Evolutionary conservation across 2,329 filamentous ascomycete species (phyloP).

Genomic region (Pestalotiopsis sp.): DNA sequence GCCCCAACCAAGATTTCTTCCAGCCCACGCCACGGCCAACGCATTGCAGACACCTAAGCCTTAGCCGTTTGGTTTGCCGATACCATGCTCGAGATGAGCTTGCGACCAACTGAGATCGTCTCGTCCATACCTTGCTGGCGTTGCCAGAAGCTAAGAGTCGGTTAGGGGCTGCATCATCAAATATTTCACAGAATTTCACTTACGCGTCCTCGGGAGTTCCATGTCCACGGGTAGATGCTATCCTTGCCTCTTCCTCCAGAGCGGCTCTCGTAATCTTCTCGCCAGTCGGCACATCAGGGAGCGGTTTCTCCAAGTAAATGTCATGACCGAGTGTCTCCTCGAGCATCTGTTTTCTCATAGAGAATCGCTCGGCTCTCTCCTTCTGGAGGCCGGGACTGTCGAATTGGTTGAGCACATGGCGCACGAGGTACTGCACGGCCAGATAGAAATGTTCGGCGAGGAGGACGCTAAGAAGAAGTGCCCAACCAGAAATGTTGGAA

Average conservation of each 20-base stretch:
- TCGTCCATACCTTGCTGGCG: conserved; percentile 61
- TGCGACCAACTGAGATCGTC: conserved; percentile 58
- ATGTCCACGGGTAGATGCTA: conserved; percentile 50
- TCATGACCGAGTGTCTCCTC: conserved; percentile 70
- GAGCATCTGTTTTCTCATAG: conserved; percentile 78
- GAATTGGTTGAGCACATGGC: conserved; percentile 74
- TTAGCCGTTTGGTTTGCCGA: conserved; percentile 11
- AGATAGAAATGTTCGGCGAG: conserved; percentile 90
- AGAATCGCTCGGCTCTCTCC: conserved; percentile 79
- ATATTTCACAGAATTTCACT: conserved; percentile 24
- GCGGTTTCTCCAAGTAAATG: conserved; percentile 47
- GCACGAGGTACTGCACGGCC: conserved; percentile 72
- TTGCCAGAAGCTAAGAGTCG: conserved; percentile 57
- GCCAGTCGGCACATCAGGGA: conserved; percentile 50
- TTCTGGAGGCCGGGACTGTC: conserved; percentile 87
- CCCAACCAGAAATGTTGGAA: conserved; percentile 76
- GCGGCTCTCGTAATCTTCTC: conserved; percentile 67
- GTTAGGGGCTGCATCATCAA: conserved; percentile 22
- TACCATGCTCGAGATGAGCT: conserved; percentile 49
- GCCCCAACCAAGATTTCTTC: conserved; percentile 2
- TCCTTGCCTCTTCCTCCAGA: conserved; percentile 65
- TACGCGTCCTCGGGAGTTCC: conserved; percentile 55
- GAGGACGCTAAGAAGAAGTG: conserved; percentile 78
- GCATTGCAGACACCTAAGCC: conserved; percentile 3
- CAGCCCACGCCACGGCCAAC: not conserved